A percentile compares a stretch with the other conserved stretches of the same genome.
These are phyloP conservation scores for Perkinsus chesapeaki DNA, from an alignment of 169 alveolate genomes.

Conservation along the genomic window DNA sequence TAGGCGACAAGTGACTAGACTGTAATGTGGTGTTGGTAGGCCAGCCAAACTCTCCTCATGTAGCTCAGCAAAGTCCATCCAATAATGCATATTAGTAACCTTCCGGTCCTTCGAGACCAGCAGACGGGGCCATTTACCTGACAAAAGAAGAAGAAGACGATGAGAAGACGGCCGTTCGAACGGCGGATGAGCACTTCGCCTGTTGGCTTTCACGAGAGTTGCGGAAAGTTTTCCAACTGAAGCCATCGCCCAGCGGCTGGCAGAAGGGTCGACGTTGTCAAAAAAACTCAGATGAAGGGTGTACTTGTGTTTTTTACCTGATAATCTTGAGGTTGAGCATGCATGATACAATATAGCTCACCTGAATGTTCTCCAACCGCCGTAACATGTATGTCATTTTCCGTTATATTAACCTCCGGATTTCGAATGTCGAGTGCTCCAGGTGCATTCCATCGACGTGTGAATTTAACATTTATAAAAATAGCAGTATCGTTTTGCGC, in stretches of 20 bases:
- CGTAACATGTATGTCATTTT: conserved; percentile 20
- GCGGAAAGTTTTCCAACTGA: conserved; percentile 45
- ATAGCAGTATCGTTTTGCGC: conserved; percentile 59
- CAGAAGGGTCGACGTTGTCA: conserved; percentile 24
- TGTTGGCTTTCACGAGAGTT: conserved; percentile 23
- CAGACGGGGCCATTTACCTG: conserved; percentile 5
- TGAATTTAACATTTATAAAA: conserved; percentile 54
- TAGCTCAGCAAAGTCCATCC: background rate
- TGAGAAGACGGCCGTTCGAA: background rate
- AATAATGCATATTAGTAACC: background rate
- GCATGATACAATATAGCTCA: background rate
- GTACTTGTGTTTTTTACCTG: conserved; percentile 33
- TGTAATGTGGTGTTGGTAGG: background rate
- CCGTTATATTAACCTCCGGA: conserved; percentile 19
- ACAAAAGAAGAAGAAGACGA: background rate
- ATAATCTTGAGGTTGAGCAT: background rate
- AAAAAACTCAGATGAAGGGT: conserved; percentile 20
- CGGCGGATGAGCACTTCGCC: too few species aligned
- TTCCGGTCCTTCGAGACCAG: background rate
- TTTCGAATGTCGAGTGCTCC: conserved; percentile 39
- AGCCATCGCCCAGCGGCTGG: conserved; percentile 38
- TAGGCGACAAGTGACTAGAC: background rate
- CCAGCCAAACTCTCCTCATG: background rate
- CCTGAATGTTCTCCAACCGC: conserved; percentile 30
- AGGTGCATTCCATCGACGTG: conserved; percentile 70